Evolutionary conservation across 257 asterid genomes (phyloP).

Genomic region (Primulina eburnea): DNA sequence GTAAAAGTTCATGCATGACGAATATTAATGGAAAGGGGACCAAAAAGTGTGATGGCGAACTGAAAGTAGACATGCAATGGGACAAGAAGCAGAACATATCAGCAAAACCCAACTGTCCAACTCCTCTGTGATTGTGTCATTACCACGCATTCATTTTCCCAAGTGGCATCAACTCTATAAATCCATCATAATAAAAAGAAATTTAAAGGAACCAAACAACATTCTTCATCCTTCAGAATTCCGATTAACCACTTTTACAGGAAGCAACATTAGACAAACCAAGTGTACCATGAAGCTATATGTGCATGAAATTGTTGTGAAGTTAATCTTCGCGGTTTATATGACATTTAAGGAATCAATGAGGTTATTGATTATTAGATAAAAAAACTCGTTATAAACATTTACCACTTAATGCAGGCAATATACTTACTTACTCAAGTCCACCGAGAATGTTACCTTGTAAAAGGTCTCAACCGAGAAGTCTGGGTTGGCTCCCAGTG

Average conservation of each 20-base stretch:
- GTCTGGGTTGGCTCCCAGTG: slow-evolving; percentile 91
- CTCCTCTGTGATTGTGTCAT: slow-evolving; percentile 12
- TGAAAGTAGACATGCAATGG: neutral
- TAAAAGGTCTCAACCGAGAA: slow-evolving; percentile 84
- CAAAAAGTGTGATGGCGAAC: neutral
- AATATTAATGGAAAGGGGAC: neutral
- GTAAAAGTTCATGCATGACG: neutral
- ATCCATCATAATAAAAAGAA: neutral
- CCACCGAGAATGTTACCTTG: slow-evolving; percentile 50
- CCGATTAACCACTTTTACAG: neutral
- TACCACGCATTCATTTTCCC: neutral
- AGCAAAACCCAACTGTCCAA: neutral
- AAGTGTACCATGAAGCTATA: neutral
- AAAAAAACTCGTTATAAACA: neutral
- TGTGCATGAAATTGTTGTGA: neutral
- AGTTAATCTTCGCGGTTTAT: neutral
- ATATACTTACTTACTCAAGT: slow-evolving; percentile 4
- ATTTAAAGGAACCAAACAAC: slow-evolving; percentile 8
- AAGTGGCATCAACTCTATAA: neutral
- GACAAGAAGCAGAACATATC: neutral
- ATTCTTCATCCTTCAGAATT: neutral
- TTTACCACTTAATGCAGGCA: neutral
- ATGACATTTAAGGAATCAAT: neutral
- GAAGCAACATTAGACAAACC: neutral
- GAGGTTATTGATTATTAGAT: slow-evolving; percentile 1